These are phyloP conservation scores for maize (Zea mays) DNA, from an alignment of 176 grass and related monocot species.

Conservation along the genomic window Zm-B73-REFERENCE-NAM-5.0 NC_050100.1:165940001-165940500, in stretches of 20 bases:
- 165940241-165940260: background rate
- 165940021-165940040: conserved; percentile 95
- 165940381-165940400: too few relatives aligned
- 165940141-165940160: conserved; percentile 19
- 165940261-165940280: background rate
- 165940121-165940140: background rate
- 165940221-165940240: background rate
- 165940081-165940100: conserved; percentile 77
- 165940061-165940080: conserved; percentile 87
- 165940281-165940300: background rate
- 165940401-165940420: too few relatives aligned
- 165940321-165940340: too few relatives aligned
- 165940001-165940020: conserved; percentile 95
- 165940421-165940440: background rate
- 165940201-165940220: background rate
- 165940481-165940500: background rate
- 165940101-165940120: conserved; percentile 49
- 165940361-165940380: too few relatives aligned
- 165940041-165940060: conserved; percentile 91
- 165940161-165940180: background rate
- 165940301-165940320: background rate
- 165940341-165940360: too few relatives aligned
- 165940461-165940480: background rate
- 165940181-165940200: background rate
- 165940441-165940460: background rate